Evolutionary conservation across 2,329 filamentous ascomycete genomes (phyloP).

Genomic region (Fusarium globosum): DNA sequence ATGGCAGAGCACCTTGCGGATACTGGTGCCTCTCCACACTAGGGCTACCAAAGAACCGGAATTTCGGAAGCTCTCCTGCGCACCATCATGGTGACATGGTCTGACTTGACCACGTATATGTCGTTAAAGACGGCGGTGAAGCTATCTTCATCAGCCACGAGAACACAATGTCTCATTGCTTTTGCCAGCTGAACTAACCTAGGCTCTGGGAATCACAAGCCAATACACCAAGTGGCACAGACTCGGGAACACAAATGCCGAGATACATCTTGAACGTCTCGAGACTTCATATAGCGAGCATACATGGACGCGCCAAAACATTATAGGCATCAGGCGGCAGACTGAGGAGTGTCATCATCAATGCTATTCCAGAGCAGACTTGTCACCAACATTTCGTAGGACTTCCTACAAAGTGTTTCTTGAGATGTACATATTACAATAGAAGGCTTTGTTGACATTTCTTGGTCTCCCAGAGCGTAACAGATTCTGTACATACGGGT

Average conservation of each 20-base stretch:
- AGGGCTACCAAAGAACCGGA: conserved; percentile 1
- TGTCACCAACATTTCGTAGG: background rate
- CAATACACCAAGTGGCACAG: background rate
- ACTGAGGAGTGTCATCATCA: background rate
- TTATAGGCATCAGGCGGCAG: background rate
- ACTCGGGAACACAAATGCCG: background rate
- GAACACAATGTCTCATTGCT: background rate
- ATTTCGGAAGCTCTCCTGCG: background rate
- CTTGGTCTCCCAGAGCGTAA: background rate
- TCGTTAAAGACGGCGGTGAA: conserved; percentile 1
- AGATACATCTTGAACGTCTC: background rate
- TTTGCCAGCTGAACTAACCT: background rate
- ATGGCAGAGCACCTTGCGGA: background rate
- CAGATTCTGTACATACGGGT: background rate
- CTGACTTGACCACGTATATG: conserved; percentile 1
- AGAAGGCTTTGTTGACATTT: background rate
- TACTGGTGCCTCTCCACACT: background rate
- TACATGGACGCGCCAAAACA: background rate
- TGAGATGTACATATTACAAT: no score
- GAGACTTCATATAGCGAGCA: background rate
- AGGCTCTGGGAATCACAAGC: background rate
- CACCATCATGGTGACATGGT: background rate
- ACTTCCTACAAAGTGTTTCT: background rate
- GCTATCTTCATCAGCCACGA: background rate
- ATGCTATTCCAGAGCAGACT: no score